A percentile compares a stretch with the other conserved stretches of the same genome.
Evolutionary conservation across 768 basidiomycete genomes (phyloP).

Genomic region (Ramaria sp.): DNA sequence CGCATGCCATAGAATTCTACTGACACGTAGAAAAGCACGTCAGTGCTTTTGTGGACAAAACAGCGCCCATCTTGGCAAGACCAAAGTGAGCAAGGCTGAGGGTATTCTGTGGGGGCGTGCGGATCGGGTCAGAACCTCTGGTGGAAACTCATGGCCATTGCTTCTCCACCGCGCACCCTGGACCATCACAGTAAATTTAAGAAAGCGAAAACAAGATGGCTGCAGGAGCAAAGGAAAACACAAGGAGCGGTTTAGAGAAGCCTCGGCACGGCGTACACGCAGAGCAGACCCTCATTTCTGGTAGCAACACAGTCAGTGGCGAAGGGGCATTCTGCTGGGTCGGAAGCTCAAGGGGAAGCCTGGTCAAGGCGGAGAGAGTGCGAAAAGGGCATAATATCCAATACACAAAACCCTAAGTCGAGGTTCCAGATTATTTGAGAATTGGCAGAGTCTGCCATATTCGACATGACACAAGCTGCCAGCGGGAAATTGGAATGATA

Average conservation of each 20-base stretch:
- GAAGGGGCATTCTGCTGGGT: background rate
- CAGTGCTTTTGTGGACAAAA: constrained; percentile 42
- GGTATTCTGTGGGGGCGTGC: constrained; percentile 38
- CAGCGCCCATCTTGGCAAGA: constrained; percentile 49
- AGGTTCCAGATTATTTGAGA: too few relatives aligned
- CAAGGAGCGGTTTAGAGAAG: constrained; percentile 24
- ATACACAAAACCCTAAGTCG: background rate
- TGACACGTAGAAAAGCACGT: constrained; percentile 36
- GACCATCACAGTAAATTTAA: constrained; percentile 36
- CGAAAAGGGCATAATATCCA: background rate
- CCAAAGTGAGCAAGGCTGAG: constrained; percentile 52
- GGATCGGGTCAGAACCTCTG: background rate
- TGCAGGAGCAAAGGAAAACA: constrained; percentile 15
- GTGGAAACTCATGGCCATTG: background rate
- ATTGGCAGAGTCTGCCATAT: too few relatives aligned
- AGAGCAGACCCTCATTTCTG: background rate
- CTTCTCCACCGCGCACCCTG: constrained; percentile 22
- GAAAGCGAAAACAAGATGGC: constrained; percentile 25
- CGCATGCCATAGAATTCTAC: background rate
- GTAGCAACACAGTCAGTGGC: background rate
- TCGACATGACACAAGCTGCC: too few relatives aligned
- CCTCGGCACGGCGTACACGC: background rate
- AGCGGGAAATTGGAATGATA: too few relatives aligned
- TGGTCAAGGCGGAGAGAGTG: background rate
- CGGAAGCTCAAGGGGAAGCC: background rate